A percentile compares a stretch with the other conserved stretches of the same genome.
These are phyloP conservation scores for Leptosphaerulina australis DNA, from an alignment of 2,329 filamentous ascomycete genomes.

Conservation along the genomic window DNA sequence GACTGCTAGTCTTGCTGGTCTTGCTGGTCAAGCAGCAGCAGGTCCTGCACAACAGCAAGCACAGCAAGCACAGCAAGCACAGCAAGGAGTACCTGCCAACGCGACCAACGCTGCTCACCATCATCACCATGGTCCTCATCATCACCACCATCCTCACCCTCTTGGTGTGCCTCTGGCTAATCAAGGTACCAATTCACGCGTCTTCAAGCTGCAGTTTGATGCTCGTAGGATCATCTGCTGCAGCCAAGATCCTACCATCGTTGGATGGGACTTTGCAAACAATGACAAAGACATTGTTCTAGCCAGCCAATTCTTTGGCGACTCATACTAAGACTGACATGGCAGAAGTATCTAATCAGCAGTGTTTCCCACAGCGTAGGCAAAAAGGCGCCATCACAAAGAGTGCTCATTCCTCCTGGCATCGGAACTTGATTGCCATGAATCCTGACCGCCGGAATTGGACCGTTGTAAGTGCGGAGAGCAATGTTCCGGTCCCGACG, in stretches of 20 bases:
- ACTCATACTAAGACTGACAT: conserved; percentile 38
- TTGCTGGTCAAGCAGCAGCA: conserved; percentile 13
- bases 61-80: conserved; percentile 24
- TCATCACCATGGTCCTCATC: conserved; percentile 37
- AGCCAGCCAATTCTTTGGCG: conserved; percentile 76
- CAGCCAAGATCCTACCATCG: conserved; percentile 87
- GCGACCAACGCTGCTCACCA: conserved; percentile 28
- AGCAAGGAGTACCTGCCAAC: conserved; percentile 27
- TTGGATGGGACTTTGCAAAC: conserved; percentile 97
- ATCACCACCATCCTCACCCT: conserved; percentile 41
- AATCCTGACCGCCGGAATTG: background rate
- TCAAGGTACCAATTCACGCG: conserved; percentile 61
- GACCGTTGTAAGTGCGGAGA: conserved; percentile 2
- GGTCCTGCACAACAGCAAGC: conserved; percentile 21
- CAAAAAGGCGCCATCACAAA: background rate
- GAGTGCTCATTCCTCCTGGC: background rate
- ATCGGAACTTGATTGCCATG: background rate
- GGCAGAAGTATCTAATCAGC: background rate
- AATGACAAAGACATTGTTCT: conserved; percentile 80
- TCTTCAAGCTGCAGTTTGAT: conserved; percentile 98
- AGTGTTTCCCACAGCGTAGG: background rate
- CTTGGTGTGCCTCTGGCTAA: conserved; percentile 32
- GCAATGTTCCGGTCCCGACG: conserved; percentile 4
- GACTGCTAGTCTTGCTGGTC: conserved; percentile 4
- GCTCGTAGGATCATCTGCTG: conserved; percentile 92